Conservation (phyloP, 148 eudicot genomes). For the Chenopodium suecicum region DNA sequence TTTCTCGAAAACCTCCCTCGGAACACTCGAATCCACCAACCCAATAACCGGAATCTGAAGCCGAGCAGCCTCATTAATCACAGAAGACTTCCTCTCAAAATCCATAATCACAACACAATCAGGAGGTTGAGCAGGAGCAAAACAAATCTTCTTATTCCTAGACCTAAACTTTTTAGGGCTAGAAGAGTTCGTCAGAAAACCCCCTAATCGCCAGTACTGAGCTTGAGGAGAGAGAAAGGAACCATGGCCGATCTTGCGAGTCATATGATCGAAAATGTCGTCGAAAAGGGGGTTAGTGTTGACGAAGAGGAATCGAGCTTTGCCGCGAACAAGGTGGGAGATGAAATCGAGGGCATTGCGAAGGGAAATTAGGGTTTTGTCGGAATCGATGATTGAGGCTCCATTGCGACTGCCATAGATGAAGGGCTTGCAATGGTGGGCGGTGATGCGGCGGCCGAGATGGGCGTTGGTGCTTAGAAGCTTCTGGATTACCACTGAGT, state of each 20-base stretch:
- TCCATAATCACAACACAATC: constrained; percentile 86
- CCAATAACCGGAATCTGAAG: constrained; percentile 80
- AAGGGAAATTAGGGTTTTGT: constrained; percentile 84
- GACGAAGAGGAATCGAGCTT: constrained; percentile 71
- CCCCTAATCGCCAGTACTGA: constrained; percentile 62
- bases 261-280: constrained; percentile 72
- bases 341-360: constrained; percentile 77
- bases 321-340: constrained; percentile 39
- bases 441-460: constrained; percentile 54
- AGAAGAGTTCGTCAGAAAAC: constrained; percentile 71
- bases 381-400: constrained; percentile 69
- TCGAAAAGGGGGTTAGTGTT: constrained; percentile 77
- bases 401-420: constrained; percentile 60
- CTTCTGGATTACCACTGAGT: constrained; percentile 74
- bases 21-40: constrained; percentile 66
- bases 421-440: constrained; percentile 82
- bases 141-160: constrained; percentile 61
- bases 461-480: constrained; percentile 81
- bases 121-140: constrained; percentile 52
- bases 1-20: constrained; percentile 50
- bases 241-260: constrained; percentile 39
- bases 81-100: constrained; percentile 63
- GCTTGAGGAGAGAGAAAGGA: constrained; percentile 43
- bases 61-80: constrained; percentile 60
- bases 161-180: constrained; percentile 74